phyloP scores from a whole-genome alignment of 768 basidiomycete genomes.

The Candolleomyces efflorescens region DNA sequence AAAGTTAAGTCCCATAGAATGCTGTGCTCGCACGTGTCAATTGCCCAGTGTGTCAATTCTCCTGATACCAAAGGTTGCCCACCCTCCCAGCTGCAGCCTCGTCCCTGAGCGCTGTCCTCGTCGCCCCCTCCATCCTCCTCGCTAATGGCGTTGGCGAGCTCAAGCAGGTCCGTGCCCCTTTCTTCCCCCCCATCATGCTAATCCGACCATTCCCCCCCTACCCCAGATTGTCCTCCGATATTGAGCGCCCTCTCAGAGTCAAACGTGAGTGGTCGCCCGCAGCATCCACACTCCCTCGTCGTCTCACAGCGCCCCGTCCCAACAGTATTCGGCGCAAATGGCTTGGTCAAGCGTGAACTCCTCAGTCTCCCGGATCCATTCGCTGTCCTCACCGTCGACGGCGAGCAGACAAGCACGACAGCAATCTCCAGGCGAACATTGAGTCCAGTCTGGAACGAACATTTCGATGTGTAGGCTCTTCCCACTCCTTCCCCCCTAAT shows the following conservation, averaged over 20 bases:
- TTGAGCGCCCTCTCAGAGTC: slow-evolving; percentile 45
- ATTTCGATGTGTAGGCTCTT: slow-evolving; percentile 71
- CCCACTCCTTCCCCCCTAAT: slow-evolving; percentile 10
- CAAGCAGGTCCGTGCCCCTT: slow-evolving; percentile 27
- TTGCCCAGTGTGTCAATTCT: background rate
- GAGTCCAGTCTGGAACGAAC: slow-evolving; percentile 79
- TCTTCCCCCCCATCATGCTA: background rate
- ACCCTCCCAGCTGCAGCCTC: background rate
- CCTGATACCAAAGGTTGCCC: background rate
- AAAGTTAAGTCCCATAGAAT: too few species aligned
- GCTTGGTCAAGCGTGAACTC: slow-evolving; percentile 71
- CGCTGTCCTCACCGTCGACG: slow-evolving; percentile 83
- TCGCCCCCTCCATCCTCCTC: background rate
- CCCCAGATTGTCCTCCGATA: slow-evolving; percentile 39
- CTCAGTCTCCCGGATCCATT: slow-evolving; percentile 86
- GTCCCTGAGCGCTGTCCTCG: background rate
- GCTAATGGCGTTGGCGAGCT: slow-evolving; percentile 21
- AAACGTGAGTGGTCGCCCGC: slow-evolving; percentile 34
- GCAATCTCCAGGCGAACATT: slow-evolving; percentile 63
- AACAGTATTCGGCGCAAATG: slow-evolving; percentile 72
- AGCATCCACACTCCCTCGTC: background rate
- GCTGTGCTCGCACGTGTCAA: slow-evolving; percentile 3
- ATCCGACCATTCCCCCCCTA: background rate
- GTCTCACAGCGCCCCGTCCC: background rate
- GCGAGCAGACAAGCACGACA: slow-evolving; percentile 78